These are phyloP conservation scores for Lophiotrema nucula DNA, from an alignment of 495 filamentous ascomycete species.

Conservation along the genomic window DNA sequence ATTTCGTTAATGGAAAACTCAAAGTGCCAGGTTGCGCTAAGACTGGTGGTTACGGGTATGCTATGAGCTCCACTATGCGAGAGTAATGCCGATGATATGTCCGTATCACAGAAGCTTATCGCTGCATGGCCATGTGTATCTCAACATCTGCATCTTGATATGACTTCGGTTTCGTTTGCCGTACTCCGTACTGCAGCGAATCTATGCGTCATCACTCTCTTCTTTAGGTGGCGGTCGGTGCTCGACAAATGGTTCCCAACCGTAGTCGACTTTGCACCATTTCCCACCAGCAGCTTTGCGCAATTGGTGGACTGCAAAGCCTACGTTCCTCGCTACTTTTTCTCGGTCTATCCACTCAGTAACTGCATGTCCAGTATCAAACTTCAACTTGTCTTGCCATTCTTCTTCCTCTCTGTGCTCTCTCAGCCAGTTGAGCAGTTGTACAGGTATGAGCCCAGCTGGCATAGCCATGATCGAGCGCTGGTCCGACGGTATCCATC, in stretches of 20 bases:
- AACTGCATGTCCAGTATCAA: neutral
- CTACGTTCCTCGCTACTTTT: conserved; percentile 24
- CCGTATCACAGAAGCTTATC: no score
- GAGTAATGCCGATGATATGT: no score
- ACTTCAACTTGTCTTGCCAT: neutral
- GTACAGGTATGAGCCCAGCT: conserved; percentile 9
- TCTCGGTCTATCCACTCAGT: conserved; percentile 32
- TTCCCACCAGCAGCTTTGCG: conserved; percentile 8
- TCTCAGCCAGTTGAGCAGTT: conserved; percentile 26
- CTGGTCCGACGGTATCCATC: conserved; percentile 43
- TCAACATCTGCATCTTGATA: no score
- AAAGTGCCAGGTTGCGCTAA: no score
- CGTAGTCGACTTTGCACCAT: conserved; percentile 24
- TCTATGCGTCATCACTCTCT: no score
- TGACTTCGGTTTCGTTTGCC: no score
- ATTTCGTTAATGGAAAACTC: no score
- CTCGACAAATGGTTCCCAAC: conserved; percentile 26
- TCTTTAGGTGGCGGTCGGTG: no score
- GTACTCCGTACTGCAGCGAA: no score
- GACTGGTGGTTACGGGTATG: no score
- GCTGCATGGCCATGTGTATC: no score
- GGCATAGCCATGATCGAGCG: conserved; percentile 18
- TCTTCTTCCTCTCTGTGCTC: conserved; percentile 2
- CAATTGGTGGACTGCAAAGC: neutral
- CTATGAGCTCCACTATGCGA: no score